Conservation (phyloP, 352 stramenopile genomes). For the Phytopythium cucurbitacearum region DNA sequence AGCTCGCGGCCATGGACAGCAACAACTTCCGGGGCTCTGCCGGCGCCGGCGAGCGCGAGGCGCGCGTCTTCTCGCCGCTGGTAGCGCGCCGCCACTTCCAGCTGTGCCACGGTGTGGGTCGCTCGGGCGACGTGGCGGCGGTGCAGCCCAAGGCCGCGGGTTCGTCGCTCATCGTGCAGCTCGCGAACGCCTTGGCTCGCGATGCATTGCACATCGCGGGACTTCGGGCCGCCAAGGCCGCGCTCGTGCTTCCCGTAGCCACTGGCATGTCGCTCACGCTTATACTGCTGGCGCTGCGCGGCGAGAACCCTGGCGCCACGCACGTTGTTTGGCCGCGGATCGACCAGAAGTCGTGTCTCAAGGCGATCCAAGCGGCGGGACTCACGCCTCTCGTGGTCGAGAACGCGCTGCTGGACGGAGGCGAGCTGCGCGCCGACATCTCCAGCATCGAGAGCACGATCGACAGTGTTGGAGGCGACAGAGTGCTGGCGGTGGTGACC, state of each 20-base stretch:
- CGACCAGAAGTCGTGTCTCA: constrained; percentile 99
- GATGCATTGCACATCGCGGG: constrained; percentile 91
- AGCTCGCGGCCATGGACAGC: constrained; percentile 91
- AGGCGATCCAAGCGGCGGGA: constrained; percentile 92
- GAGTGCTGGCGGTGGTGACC: constrained; percentile 93
- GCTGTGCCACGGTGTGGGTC: constrained; percentile 94
- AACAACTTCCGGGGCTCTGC: constrained; percentile 93
- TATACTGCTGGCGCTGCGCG: constrained; percentile 84
- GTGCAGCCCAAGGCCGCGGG: constrained; percentile 98
- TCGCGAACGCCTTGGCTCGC: constrained; percentile 88
- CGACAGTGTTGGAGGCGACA: constrained; percentile 41
- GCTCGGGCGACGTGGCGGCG: constrained; percentile 97
- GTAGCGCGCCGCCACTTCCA: constrained; percentile 90
- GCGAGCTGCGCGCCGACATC: constrained; percentile 91
- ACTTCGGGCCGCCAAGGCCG: constrained; percentile 48
- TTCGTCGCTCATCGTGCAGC: constrained; percentile 93
- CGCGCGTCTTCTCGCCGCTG: constrained; percentile 83
- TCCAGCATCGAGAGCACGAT: constrained; percentile 64
- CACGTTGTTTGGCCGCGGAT: constrained; percentile 95
- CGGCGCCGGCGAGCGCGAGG: constrained; percentile 97
- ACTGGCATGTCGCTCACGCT: constrained; percentile 97
- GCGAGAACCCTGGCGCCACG: constrained; percentile 36
- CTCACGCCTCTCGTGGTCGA: constrained; percentile 89
- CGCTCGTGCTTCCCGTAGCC: constrained; percentile 94
- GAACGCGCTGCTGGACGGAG: constrained; percentile 32